Percentiles rank a stretch among this genome's conserved stretches.
These are phyloP conservation scores for Fermentozyma sake DNA, from an alignment of 1,139 yeast species.

Conservation along the genomic window DNA sequence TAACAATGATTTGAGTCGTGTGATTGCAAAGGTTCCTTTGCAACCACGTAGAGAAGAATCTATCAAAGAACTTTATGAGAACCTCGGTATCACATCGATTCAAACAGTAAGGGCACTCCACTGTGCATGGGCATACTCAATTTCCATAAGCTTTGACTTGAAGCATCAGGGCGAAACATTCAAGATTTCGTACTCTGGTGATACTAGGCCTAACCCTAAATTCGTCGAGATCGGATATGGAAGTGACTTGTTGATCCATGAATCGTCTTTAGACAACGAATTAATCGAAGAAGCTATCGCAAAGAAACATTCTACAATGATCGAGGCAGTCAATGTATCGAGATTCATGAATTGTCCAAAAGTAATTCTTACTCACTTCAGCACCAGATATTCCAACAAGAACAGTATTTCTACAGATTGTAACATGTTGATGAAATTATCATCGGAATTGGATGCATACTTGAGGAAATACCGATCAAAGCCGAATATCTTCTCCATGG, in stretches of 20 bases:
- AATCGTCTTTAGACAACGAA: slow-evolving; percentile 84
- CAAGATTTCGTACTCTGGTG: slow-evolving; percentile 88
- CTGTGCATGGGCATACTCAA: slow-evolving; percentile 81
- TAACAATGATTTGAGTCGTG: slow-evolving; percentile 11
- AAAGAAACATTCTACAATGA: slow-evolving; percentile 85
- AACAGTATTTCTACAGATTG: slow-evolving; percentile 38
- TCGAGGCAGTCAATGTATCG: slow-evolving; percentile 77
- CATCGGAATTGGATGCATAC: slow-evolving; percentile 23
- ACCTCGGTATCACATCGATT: slow-evolving; percentile 30
- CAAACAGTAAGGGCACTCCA: slow-evolving; percentile 75
- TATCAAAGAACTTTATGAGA: slow-evolving; percentile 20
- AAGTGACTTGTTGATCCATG: slow-evolving; percentile 85
- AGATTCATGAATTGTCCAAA: slow-evolving; percentile 68
- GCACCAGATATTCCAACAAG: slow-evolving; percentile 78
- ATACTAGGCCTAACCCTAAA: slow-evolving; percentile 74
- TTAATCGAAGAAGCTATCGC: slow-evolving; percentile 74
- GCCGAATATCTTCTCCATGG: slow-evolving; percentile 25
- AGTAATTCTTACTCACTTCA: slow-evolving; percentile 82
- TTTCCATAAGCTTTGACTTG: slow-evolving; percentile 46
- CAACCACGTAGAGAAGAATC: slow-evolving; percentile 12
- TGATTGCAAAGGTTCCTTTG: slow-evolving; percentile 17
- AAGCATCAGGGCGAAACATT: slow-evolving; percentile 31
- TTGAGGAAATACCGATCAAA: slow-evolving; percentile 15
- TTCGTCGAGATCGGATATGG: slow-evolving; percentile 59
- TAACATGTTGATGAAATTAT: slow-evolving; percentile 18